Percentiles rank a stretch among this genome's conserved stretches.
Evolutionary conservation across 768 basidiomycete genomes (phyloP).

Genomic region (Termitomyces sp.): DNA sequence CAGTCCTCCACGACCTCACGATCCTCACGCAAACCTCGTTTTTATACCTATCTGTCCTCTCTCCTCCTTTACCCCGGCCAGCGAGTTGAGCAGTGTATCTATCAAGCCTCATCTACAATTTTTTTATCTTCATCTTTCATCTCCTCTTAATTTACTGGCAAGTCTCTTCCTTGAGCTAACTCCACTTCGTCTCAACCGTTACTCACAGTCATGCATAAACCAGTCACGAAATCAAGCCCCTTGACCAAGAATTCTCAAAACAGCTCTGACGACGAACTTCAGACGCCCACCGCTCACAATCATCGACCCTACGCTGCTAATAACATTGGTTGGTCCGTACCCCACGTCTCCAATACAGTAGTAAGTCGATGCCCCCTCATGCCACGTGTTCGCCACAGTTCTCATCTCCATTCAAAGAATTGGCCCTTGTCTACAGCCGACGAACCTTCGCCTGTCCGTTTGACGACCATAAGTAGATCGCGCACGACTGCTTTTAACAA

Average conservation of each 20-base stretch:
- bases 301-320: conserved; percentile 28
- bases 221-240: conserved; percentile 46
- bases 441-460: conserved; percentile 30
- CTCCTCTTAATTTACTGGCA: conserved; percentile 40
- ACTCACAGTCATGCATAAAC: conserved; percentile 61
- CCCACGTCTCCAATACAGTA: conserved; percentile 44
- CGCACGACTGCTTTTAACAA: conserved; percentile 33
- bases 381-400: conserved; percentile 30
- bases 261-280: conserved; percentile 29
- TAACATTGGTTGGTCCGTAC: conserved; percentile 44
- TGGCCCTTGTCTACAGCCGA: conserved; percentile 41
- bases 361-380: conserved; percentile 24
- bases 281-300: conserved; percentile 29
- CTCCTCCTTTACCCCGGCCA: conserved; percentile 20
- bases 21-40: conserved; percentile 46
- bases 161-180: conserved; percentile 19
- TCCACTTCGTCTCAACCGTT: conserved; percentile 22
- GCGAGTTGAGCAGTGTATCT: conserved; percentile 22
- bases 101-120: conserved; percentile 9
- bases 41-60: conserved; percentile 47
- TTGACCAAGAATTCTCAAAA: conserved; percentile 40
- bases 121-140: conserved; percentile 20
- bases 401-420: conserved; percentile 25
- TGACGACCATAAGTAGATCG: conserved; percentile 25
- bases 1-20: conserved; percentile 42